Conservation (phyloP, 164 flowering plant species). For the Umbellularia californica region DNA sequence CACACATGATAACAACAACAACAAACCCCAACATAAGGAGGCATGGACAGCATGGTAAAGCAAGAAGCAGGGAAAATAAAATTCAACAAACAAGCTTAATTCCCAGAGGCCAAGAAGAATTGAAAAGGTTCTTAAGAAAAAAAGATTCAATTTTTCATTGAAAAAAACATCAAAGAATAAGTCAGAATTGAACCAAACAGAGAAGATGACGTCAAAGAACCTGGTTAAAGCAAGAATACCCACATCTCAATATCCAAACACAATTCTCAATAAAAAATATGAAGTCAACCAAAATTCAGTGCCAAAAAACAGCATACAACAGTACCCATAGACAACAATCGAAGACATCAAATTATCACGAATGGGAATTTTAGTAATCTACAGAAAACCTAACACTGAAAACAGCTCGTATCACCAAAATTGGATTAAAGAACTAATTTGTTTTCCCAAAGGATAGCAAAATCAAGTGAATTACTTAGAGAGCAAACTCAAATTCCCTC, state of each 20-base stretch:
- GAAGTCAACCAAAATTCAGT: not conserved
- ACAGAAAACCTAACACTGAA: too few relatives aligned
- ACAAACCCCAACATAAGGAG: not conserved
- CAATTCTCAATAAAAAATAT: too few relatives aligned
- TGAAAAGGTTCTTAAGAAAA: too few relatives aligned
- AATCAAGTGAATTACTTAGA: too few relatives aligned
- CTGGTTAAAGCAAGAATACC: not conserved
- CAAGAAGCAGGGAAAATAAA: not conserved
- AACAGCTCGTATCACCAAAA: too few relatives aligned
- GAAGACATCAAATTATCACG: not conserved
- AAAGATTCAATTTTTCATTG: not conserved
- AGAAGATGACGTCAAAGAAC: too few relatives aligned
- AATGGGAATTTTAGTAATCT: not conserved
- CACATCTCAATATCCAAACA: not conserved
- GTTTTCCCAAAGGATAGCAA: too few relatives aligned
- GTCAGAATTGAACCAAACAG: not conserved
- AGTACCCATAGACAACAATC: not conserved
- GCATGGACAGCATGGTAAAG: not conserved
- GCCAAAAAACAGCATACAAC: not conserved
- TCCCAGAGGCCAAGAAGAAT: too few relatives aligned
- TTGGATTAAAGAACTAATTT: too few relatives aligned
- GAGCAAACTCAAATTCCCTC: too few relatives aligned
- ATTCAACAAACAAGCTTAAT: too few relatives aligned
- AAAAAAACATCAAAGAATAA: not conserved
- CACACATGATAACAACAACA: not conserved